Evolutionary conservation across 129 eudicot species (phyloP).

Genomic region (Flaveria bidentis): DNA sequence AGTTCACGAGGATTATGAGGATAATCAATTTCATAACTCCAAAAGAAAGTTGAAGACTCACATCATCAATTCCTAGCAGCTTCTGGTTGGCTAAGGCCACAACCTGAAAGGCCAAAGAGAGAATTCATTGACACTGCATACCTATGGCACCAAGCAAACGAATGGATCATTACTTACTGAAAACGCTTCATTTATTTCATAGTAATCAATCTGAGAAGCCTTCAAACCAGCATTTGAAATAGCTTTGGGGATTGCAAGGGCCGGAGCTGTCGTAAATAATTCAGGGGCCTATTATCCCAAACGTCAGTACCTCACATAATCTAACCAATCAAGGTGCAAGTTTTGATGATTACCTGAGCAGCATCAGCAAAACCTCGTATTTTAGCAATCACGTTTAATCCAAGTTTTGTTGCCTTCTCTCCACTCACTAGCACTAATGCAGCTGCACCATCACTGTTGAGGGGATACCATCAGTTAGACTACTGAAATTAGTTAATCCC

Average conservation of each 20-base stretch:
- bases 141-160: background rate
- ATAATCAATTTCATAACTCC: constrained; percentile 1
- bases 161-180: constrained; percentile 53
- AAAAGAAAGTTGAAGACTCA: constrained; percentile 42
- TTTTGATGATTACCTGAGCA: constrained; percentile 65
- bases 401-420: constrained; percentile 68
- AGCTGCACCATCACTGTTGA: constrained; percentile 93
- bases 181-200: constrained; percentile 94
- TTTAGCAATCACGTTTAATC: constrained; percentile 73
- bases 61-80: constrained; percentile 69
- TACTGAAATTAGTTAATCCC: background rate
- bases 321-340: constrained; percentile 7
- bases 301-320: background rate
- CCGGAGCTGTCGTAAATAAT: constrained; percentile 87
- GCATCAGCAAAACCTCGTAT: constrained; percentile 89
- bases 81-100: constrained; percentile 92
- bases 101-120: constrained; percentile 52
- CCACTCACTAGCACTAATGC: constrained; percentile 95
- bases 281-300: constrained; percentile 70
- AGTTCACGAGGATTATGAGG: background rate
- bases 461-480: background rate
- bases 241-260: constrained; percentile 93
- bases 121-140: background rate
- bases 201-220: constrained; percentile 72
- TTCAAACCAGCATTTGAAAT: constrained; percentile 77